Conservation (phyloP, 1,284 basidiomycete genomes). For the Sporisorium graminicola region DNA sequence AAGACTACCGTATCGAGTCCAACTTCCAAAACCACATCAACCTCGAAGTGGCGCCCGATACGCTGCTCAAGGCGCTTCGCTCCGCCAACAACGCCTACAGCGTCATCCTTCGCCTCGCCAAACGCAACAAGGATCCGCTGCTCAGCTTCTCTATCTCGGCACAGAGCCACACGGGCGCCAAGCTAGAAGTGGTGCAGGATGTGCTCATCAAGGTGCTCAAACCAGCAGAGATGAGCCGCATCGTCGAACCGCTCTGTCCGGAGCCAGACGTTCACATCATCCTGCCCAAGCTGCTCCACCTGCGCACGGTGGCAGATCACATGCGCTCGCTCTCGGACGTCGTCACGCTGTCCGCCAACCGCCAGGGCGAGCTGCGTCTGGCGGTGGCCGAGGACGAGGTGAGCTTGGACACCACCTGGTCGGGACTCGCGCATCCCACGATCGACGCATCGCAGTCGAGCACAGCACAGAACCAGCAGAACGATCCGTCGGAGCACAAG, state of each 20-base stretch:
- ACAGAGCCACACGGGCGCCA: conserved; percentile 55
- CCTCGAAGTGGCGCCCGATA: conserved; percentile 68
- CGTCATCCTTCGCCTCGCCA: conserved; percentile 66
- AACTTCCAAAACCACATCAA: conserved; percentile 70
- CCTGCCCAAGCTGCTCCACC: conserved; percentile 59
- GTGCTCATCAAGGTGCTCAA: conserved; percentile 68
- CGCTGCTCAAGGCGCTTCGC: conserved; percentile 63
- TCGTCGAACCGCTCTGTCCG: conserved; percentile 68
- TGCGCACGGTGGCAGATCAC: conserved; percentile 66
- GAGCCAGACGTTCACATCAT: conserved; percentile 66
- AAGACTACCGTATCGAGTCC: conserved; percentile 67
- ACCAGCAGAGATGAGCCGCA: conserved; percentile 60
- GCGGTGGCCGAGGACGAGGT: conserved; percentile 53
- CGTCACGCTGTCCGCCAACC: conserved; percentile 59
- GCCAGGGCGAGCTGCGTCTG: conserved; percentile 51
- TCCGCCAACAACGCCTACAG: conserved; percentile 57
- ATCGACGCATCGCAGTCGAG: conserved; percentile 42
- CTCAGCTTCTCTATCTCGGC: conserved; percentile 64
- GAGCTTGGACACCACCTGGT: conserved; percentile 67
- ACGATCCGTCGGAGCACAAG: conserved; percentile 36
- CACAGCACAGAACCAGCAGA: conserved; percentile 29
- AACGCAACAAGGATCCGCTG: conserved; percentile 64
- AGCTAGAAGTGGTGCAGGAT: conserved; percentile 66
- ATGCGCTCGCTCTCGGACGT: conserved; percentile 64
- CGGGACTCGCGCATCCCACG: conserved; percentile 57